Evolutionary conservation across 1,284 basidiomycete genomes (phyloP).

Genomic region (Ustilago loliicola): DNA sequence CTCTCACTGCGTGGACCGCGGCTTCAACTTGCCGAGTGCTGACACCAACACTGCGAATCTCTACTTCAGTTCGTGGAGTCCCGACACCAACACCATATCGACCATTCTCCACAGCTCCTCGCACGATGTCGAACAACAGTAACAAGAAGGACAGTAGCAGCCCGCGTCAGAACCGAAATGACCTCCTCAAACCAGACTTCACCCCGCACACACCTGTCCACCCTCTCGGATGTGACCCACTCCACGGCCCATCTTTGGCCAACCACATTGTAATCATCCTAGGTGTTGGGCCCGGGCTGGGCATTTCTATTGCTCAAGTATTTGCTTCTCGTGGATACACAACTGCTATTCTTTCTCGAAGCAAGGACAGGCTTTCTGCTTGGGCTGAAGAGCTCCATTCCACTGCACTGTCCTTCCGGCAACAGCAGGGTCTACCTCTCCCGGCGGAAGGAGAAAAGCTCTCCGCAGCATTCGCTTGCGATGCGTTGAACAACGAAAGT

Average conservation of each 20-base stretch:
- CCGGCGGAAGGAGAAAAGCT: slow-evolving; percentile 12
- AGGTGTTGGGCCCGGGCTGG: slow-evolving; percentile 61
- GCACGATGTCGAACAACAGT: background rate
- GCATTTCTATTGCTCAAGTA: slow-evolving; percentile 47
- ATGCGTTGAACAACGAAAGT: slow-evolving; percentile 44
- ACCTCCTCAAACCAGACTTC: slow-evolving; percentile 44
- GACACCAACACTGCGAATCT: too few relatives aligned
- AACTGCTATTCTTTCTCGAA: slow-evolving; percentile 55
- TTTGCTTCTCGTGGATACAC: slow-evolving; percentile 60
- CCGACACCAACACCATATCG: background rate
- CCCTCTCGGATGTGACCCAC: slow-evolving; percentile 36
- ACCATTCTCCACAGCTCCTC: background rate
- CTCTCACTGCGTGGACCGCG: background rate
- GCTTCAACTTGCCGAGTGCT: too few relatives aligned
- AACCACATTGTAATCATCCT: slow-evolving; percentile 57
- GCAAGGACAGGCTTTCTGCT: slow-evolving; percentile 38
- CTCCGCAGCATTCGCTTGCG: slow-evolving; percentile 54
- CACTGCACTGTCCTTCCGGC: slow-evolving; percentile 27
- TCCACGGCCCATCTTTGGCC: slow-evolving; percentile 45
- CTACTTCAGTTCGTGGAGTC: background rate
- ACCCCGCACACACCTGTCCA: slow-evolving; percentile 34
- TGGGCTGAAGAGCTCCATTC: slow-evolving; percentile 46
- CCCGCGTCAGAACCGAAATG: slow-evolving; percentile 30
- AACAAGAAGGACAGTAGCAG: slow-evolving; percentile 12
- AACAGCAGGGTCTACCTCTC: background rate